phyloP scores from a whole-genome alignment of 441 rosid species.

The Hura crepitans region DNA sequence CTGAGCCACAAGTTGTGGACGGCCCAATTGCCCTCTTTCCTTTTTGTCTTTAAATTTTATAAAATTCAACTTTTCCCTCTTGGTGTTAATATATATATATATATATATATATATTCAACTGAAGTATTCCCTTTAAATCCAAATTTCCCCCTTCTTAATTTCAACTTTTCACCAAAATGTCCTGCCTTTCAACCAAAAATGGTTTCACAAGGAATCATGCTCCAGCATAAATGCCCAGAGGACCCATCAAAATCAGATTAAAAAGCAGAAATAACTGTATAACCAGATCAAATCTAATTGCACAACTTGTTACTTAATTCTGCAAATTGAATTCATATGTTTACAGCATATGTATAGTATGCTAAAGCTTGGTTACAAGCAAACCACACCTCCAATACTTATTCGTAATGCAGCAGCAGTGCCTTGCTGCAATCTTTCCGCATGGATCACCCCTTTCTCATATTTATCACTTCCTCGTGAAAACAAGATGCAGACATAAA shows the following conservation, averaged over 20 bases:
- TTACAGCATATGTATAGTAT: slow-evolving; percentile 6
- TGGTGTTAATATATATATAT: too few species aligned
- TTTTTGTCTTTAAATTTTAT: too few species aligned
- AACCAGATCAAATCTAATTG: neutral
- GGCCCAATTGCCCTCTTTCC: too few species aligned
- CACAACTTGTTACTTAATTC: slow-evolving; percentile 3
- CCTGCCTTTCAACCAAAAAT: too few species aligned
- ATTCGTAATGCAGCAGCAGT: neutral
- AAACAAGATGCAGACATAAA: neutral
- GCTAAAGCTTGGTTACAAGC: neutral
- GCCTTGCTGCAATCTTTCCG: neutral
- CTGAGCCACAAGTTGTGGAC: too few species aligned
- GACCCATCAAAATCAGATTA: neutral
- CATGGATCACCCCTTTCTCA: neutral
- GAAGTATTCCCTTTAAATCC: too few species aligned
- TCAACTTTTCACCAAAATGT: too few species aligned
- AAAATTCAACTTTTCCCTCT: too few species aligned
- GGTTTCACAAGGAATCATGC: neutral
- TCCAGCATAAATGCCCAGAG: neutral
- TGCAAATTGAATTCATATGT: neutral
- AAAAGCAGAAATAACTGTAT: neutral
- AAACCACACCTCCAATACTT: neutral
- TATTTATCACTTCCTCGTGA: neutral
- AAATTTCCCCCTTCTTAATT: neutral
- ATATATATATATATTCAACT: too few species aligned